Evolutionary conservation across 352 stramenopile species (phyloP).

Genomic region (Pythium aquatile): DNA sequence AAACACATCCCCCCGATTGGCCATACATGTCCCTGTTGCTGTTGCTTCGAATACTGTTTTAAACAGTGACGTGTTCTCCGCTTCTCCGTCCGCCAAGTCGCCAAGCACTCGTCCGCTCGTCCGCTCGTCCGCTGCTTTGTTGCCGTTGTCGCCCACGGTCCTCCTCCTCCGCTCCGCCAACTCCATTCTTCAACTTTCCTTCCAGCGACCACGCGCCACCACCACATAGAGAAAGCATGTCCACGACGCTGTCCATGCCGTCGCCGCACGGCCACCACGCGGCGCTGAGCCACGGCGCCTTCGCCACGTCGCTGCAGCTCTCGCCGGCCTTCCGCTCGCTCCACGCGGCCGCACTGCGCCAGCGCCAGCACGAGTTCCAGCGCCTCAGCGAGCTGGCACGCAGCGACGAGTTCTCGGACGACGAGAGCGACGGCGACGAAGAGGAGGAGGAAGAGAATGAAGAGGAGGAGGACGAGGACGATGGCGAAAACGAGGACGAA

Average conservation of each 20-base stretch:
- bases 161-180: neutral
- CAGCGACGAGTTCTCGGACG: conserved; percentile 82
- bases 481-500: neutral
- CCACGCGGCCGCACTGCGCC: conserved; percentile 40
- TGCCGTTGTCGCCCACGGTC: conserved; percentile 9
- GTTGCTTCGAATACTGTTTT: neutral
- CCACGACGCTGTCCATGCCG: conserved; percentile 59
- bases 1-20: neutral
- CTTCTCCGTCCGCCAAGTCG: neutral
- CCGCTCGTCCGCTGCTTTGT: neutral
- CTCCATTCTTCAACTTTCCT: conserved; percentile 33
- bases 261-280: conserved; percentile 22
- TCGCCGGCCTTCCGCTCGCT: conserved; percentile 59
- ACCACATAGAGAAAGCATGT: conserved; percentile 30
- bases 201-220: neutral
- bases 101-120: neutral
- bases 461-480: conserved; percentile 27
- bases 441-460: conserved; percentile 42
- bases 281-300: conserved; percentile 17
- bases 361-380: conserved; percentile 52
- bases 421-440: conserved; percentile 73
- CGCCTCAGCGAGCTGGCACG: conserved; percentile 67
- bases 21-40: neutral
- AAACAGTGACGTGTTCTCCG: conserved; percentile 12
- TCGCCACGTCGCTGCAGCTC: conserved; percentile 35